Evolutionary conservation across 2,329 filamentous ascomycete genomes (phyloP).

Genomic region (Trichoderma aggressivum): DNA sequence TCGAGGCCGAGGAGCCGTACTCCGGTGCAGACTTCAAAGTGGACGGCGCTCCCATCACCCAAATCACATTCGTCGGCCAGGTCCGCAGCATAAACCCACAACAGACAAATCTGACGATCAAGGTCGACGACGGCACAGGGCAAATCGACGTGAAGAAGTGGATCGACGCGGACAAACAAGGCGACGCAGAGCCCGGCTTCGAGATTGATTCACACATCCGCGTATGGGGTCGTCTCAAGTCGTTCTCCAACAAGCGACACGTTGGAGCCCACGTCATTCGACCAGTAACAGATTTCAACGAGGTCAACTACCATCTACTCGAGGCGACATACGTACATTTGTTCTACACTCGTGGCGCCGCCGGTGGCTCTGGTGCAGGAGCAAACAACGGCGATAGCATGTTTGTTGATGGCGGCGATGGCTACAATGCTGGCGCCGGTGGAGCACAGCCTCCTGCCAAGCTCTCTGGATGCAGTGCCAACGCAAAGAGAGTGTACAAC

Average conservation of each 20-base stretch:
- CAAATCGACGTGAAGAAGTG: constrained; percentile 88
- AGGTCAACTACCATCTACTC: constrained; percentile 87
- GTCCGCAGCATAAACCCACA: constrained; percentile 83
- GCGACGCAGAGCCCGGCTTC: constrained; percentile 51
- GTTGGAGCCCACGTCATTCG: constrained; percentile 79
- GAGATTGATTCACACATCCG: constrained; percentile 77
- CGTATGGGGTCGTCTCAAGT: constrained; percentile 80
- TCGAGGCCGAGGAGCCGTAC: constrained; percentile 75
- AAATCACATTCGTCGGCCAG: constrained; percentile 82
- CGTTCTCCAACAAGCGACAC: constrained; percentile 78
- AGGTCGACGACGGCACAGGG: constrained; percentile 91
- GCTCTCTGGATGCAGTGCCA: constrained; percentile 48
- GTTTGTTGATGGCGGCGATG: constrained; percentile 53
- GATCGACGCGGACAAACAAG: constrained; percentile 62
- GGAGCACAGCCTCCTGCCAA: constrained; percentile 39
- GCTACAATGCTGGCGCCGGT: constrained; percentile 34
- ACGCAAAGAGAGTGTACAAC: constrained; percentile 68
- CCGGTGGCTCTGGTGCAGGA: constrained; percentile 39
- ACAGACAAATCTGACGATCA: constrained; percentile 87
- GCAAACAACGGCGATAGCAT: constrained; percentile 47
- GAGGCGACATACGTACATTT: constrained; percentile 89
- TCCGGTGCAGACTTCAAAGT: constrained; percentile 75
- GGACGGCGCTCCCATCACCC: constrained; percentile 69
- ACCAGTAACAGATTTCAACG: constrained; percentile 79
- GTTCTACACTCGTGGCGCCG: constrained; percentile 70